Evolutionary conservation across 2,329 filamentous ascomycete species (phyloP), one percentile per base, ranked within the genome.

Genomic region (Didymella pinodella): DNA sequence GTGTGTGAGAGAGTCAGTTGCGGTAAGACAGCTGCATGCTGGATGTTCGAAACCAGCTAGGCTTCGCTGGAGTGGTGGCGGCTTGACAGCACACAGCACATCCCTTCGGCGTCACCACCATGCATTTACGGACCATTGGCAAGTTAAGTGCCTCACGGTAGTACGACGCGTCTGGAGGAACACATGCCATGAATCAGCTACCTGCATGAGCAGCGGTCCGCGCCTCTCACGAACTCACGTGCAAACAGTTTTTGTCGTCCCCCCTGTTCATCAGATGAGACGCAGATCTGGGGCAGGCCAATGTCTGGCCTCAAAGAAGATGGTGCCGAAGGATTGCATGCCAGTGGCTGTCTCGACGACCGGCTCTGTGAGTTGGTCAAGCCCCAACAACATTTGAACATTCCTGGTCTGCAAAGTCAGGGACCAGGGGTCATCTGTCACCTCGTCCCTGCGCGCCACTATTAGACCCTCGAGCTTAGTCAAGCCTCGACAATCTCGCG

Each of bases 1-100:
- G 34, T 52, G 46, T 48, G 56, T 31, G 58, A 47, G 57, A 48
- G 57, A 61, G 55, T 56, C 31, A 57, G 57, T 55, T 31, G 58
- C 45, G 43, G 49, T 64, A 52, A 46, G 53, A 57, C 52, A 45
- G 54, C 59, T 54, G 55, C 38, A 48, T 45, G 53, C 46, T 50
- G 12, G 20, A 43, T 25, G 45, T 48, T 55, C 44, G 34, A 26
- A 43, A n/a, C 50, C 45, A 43, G 31, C 32, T 44, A 50, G 49
- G 43, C 44, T 26, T 54, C 50, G 32, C 29, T 47, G 46, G 50
- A 54, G 45, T 59, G 45, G 55, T 40, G 45, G 55, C 45, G 36
- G 36, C 20, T 44, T 31, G 47, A 57, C 54, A 49, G 38, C 38
- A 14, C 38, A 57, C 54, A 49, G 38, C 38, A 14, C 38, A 46